phyloP scores from a whole-genome alignment of 192 early-diverging fungal genomes.

The Gaertneriomyces sp. region DNA sequence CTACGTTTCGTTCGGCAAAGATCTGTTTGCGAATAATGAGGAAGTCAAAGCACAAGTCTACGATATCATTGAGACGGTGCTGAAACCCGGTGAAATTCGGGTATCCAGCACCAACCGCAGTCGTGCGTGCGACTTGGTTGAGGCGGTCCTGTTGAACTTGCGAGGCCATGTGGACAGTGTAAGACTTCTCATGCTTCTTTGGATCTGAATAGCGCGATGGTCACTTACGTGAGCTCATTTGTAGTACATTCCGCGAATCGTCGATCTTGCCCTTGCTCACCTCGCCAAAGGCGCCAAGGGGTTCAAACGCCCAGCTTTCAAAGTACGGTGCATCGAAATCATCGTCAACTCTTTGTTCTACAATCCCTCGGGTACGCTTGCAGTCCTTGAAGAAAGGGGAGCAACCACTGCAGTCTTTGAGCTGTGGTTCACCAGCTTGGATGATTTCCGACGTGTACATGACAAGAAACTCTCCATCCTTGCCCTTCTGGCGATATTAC shows the following conservation, averaged over 20 bases:
- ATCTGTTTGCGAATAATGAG: conserved; percentile 63
- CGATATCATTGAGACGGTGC: conserved; percentile 75
- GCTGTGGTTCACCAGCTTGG: conserved; percentile 69
- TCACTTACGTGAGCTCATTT: background rate
- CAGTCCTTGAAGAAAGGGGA: conserved; percentile 70
- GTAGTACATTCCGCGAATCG: conserved; percentile 64
- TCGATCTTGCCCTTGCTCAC: conserved; percentile 64
- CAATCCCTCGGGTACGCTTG: conserved; percentile 73
- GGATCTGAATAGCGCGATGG: background rate
- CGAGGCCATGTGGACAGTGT: conserved; percentile 73
- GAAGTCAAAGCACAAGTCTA: conserved; percentile 71
- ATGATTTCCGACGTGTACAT: conserved; percentile 79
- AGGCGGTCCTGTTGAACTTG: conserved; percentile 80
- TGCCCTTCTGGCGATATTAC: conserved; percentile 69
- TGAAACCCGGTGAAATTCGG: conserved; percentile 44
- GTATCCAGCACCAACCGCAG: conserved; percentile 75
- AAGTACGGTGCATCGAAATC: conserved; percentile 74
- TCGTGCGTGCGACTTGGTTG: conserved; percentile 78
- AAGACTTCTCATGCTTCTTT: background rate
- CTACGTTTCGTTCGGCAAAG: conserved; percentile 83
- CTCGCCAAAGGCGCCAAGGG: conserved; percentile 52
- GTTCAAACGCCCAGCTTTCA: conserved; percentile 64
- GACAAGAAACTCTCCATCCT: conserved; percentile 93
- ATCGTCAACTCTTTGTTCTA: conserved; percentile 85
- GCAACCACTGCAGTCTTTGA: conserved; percentile 77